Evolutionary conservation across 2,329 filamentous ascomycete species (phyloP), one percentile per base, ranked within the genome.

Genomic region (Claviceps cyperi): DNA sequence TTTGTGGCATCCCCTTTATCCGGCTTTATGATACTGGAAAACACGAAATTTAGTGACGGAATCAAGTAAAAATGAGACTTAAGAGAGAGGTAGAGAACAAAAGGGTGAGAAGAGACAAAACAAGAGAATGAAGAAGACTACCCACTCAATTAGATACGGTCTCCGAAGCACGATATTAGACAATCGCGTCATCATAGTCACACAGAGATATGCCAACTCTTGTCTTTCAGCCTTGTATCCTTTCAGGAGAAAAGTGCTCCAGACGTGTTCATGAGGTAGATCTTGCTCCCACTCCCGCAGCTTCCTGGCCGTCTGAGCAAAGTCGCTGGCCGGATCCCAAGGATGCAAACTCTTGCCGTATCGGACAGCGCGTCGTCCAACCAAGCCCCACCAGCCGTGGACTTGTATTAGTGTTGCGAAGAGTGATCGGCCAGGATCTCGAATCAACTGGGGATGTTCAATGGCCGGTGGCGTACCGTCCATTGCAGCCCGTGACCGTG

Each of bases 101-200:
- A 6, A 6, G 11, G 32, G 5, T n/a, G 19, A 17, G 8, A 9
- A 17, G n/a, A 19, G 19, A 32, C 3, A 15, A n/a, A 36, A n/a
- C 48, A 7, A 41, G 13, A 8, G 9, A 40, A 43, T 17, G 17
- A 8, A 22, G n/a, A 15, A 19, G 55, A 47, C 62, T 14, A 53
- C 51, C 11, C 15, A 77, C 74, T 76, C 70, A 45, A 67, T 63
- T 43, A 78, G 57, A 56, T 77, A 77, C n/a, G 73, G 69, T 49
- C 74, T 73, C 17, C 76, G 69, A 21, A 77, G 61, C 14, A 79
- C 70, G 49, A 79, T 77, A 51, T 78, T 76, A 58, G 75, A 78
- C 5, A 79, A 68, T 3, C 75, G 69, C 2, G 73, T 69, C 49
- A 75, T 71, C 65, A 77, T 77, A 4, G 75, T 77, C 5, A 77